A percentile compares a stretch with the other conserved stretches of the same genome.
Conservation (phyloP, 495 filamentous ascomycete genomes). For the Neurospora sp. region DNA sequence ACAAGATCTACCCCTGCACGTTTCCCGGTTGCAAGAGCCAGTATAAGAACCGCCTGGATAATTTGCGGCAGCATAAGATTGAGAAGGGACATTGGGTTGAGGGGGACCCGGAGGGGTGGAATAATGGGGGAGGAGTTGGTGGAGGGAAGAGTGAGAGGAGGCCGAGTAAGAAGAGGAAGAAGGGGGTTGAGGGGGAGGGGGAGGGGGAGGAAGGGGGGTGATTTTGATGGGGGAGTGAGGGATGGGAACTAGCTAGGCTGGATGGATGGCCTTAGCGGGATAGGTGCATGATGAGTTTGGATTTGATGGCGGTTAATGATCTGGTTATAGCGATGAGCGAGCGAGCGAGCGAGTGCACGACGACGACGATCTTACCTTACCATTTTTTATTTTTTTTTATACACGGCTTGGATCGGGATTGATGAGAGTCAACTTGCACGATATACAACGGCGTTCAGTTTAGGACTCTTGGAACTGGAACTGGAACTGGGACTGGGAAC, state of each 20-base stretch:
- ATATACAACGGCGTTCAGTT: background rate
- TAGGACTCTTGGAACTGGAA: background rate
- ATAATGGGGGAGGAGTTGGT: background rate
- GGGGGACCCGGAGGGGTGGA: conserved; percentile 19
- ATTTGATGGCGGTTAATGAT: background rate
- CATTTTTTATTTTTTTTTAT: background rate
- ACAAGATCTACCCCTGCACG: conserved; percentile 36
- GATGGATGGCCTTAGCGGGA: background rate
- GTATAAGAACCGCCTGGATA: conserved; percentile 41
- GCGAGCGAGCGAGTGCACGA: background rate
- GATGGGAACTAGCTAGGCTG: background rate
- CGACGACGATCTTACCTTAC: background rate
- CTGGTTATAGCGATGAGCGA: background rate
- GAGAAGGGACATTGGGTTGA: conserved; percentile 38
- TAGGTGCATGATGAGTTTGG: background rate
- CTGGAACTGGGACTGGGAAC: background rate
- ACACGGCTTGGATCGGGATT: background rate
- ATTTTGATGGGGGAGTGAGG: background rate
- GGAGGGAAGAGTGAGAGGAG: conserved; percentile 8
- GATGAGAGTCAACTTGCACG: background rate
- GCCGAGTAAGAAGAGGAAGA: conserved; percentile 36
- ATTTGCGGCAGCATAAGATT: conserved; percentile 39
- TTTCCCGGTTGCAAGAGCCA: conserved; percentile 37
- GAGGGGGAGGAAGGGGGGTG: background rate
- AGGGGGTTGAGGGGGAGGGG: conserved; percentile 3